These are phyloP conservation scores for Phascolomyces articulosus DNA, from an alignment of 371 early-diverging fungal species.

Conservation along the genomic window DNA sequence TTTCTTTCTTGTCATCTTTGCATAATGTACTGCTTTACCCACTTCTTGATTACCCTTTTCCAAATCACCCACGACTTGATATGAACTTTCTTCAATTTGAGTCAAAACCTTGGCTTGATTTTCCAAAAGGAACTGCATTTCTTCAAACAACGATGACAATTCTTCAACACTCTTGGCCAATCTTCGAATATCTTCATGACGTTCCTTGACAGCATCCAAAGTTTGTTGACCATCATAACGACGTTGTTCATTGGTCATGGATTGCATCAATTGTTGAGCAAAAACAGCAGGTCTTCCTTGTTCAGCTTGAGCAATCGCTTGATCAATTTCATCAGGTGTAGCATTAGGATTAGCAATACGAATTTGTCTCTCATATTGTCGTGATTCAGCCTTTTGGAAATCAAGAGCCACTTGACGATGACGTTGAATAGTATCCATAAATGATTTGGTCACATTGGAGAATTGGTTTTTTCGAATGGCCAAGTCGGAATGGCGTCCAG, in stretches of 20 bases:
- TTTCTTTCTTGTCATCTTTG: conserved; percentile 45
- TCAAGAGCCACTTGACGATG: conserved; percentile 44
- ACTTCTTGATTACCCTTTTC: conserved; percentile 40
- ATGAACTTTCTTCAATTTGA: conserved; percentile 42
- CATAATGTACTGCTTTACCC: conserved; percentile 33
- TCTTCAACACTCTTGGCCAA: conserved; percentile 51
- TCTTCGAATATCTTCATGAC: conserved; percentile 52
- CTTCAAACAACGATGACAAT: conserved; percentile 42
- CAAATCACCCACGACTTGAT: conserved; percentile 33
- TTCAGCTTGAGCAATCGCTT: conserved; percentile 46
- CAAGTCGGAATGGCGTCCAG: conserved; percentile 39
- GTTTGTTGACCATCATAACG: conserved; percentile 47
- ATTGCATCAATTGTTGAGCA: conserved; percentile 48
- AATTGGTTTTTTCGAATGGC: conserved; percentile 53
- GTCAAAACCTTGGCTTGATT: conserved; percentile 43
- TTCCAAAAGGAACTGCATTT: conserved; percentile 50
- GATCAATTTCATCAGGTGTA: conserved; percentile 46
- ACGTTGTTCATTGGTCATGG: conserved; percentile 38
- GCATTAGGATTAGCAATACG: conserved; percentile 52
- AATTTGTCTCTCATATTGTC: conserved; percentile 50
- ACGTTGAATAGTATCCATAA: conserved; percentile 48
- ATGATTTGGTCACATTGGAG: conserved; percentile 40
- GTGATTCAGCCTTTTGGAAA: conserved; percentile 48
- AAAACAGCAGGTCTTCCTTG: conserved; percentile 48
- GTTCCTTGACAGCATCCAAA: conserved; percentile 51